These are phyloP conservation scores for Glonium stellatum DNA, from an alignment of 495 filamentous ascomycete species.

Conservation along the genomic window DNA sequence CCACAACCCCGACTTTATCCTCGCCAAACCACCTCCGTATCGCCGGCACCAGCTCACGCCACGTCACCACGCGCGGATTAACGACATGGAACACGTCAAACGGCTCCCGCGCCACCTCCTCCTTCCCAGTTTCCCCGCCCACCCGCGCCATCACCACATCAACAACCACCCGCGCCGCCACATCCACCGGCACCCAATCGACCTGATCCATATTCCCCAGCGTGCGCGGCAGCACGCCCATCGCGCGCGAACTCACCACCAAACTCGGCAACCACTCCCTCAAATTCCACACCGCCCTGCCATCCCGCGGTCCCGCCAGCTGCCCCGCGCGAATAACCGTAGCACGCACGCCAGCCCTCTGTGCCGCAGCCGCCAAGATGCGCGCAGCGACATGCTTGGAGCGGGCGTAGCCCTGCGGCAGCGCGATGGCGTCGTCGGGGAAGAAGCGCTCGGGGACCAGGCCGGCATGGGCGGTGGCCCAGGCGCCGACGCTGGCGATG, in stretches of 20 bases:
- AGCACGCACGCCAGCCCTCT: slow-evolving; percentile 1
- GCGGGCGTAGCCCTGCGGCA: slow-evolving; percentile 13
- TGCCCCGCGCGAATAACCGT: slow-evolving; percentile 8
- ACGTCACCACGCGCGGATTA: too few species aligned
- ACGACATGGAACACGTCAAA: too few species aligned
- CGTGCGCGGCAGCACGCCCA: background rate
- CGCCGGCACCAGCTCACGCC: too few species aligned
- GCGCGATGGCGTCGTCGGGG: slow-evolving; percentile 1
- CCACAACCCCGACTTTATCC: too few species aligned
- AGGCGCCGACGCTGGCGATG: slow-evolving; percentile 8
- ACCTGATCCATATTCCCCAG: background rate
- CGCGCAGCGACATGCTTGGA: slow-evolving; percentile 16
- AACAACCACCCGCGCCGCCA: background rate
- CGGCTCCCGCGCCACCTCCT: too few species aligned
- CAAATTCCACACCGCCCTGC: background rate
- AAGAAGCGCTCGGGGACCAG: background rate
- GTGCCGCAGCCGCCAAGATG: background rate
- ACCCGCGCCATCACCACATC: too few species aligned
- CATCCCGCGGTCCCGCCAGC: slow-evolving; percentile 1
- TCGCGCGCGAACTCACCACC: background rate
- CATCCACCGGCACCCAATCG: slow-evolving; percentile 22
- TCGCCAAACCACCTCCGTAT: too few species aligned
- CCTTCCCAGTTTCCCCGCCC: too few species aligned
- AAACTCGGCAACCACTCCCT: slow-evolving; percentile 2
- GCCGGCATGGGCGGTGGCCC: background rate